Evolutionary conservation across 2,329 filamentous ascomycete species (phyloP), one percentile per base, ranked within the genome.

Genomic region (Alternaria ethzedia): DNA sequence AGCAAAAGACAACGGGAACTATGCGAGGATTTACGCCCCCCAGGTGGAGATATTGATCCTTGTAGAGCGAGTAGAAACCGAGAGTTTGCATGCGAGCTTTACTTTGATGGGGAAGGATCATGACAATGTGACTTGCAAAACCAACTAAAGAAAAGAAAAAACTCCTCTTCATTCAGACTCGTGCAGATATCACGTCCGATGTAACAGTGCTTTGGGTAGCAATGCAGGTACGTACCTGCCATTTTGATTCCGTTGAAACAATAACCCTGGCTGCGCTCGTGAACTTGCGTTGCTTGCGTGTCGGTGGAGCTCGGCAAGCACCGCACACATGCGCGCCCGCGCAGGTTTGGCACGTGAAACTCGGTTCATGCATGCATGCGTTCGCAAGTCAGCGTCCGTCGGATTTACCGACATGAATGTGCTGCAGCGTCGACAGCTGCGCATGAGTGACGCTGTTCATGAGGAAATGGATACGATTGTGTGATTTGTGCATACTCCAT

Each of bases 221-320:
- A 61, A 30, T 54, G 59, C 59, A 61, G 59, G 47, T 61, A 61
- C 59, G 41, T 54, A 61, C 41, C 54, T 58, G 13, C 36, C 32
- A 41, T 41, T 41, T 41, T 41, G 36, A 41, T 41, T 41, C 36
- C 15, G n/a, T 41, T 41, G 36, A 41, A 41, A 41, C 36, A 17
- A 41, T 10, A 41, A 41, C 36, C 36, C 36, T 17, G 15, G 36
- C n/a, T 41, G 36, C 36, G 36, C 36, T 50, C 32, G 50, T n/a
- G 28, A 58, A 50, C 23, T 58, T 51, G 28, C 58, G 51, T 54
- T 52, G 43, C 23, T 58, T 51, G 28, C 58, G 51, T 54, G 45
- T 51, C 59, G 59, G 59, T 45, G 49, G 54, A 61, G 59, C 54
- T 61, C 59, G 59, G 59, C 59, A 46, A 58, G 47, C 28, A 25